Evolutionary conservation across 768 basidiomycete genomes (phyloP).

Genomic region (Agrocybe pediades): DNA sequence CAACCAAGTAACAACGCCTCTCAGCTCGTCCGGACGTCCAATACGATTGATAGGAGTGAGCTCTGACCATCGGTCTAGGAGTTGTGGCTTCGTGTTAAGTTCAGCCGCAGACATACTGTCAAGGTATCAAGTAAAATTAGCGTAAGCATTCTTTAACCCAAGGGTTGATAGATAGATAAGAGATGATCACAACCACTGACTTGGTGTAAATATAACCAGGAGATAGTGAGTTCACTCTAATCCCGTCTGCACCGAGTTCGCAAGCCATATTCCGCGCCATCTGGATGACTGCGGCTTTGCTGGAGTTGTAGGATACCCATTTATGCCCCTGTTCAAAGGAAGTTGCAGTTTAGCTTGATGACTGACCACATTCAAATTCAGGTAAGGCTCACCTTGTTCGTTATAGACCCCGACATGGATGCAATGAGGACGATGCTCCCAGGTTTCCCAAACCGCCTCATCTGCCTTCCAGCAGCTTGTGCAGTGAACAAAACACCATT

Average conservation of each 20-base stretch:
- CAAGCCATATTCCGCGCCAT: slow-evolving; percentile 75
- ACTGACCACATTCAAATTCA: neutral
- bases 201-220: slow-evolving; percentile 70
- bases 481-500: slow-evolving; percentile 56
- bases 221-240: slow-evolving; percentile 67
- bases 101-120: slow-evolving; percentile 5
- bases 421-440: slow-evolving; percentile 59
- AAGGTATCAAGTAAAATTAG: neutral
- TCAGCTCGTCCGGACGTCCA: slow-evolving; percentile 63
- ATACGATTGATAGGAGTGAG: slow-evolving; percentile 63
- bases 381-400: slow-evolving; percentile 19
- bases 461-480: slow-evolving; percentile 56
- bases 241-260: slow-evolving; percentile 61
- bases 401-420: slow-evolving; percentile 57
- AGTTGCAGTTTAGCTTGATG: neutral
- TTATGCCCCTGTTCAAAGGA: slow-evolving; percentile 43
- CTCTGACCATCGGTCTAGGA: slow-evolving; percentile 53
- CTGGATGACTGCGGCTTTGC: slow-evolving; percentile 70
- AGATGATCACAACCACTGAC: slow-evolving; percentile 26
- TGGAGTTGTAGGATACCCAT: slow-evolving; percentile 68
- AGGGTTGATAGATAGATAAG: neutral
- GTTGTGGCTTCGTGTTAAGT: slow-evolving; percentile 48
- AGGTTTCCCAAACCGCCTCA: slow-evolving; percentile 44
- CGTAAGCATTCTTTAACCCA: neutral
- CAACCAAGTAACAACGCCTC: slow-evolving; percentile 64